These are phyloP conservation scores for Cladobotryum protrusum DNA, from an alignment of 2,329 filamentous ascomycete species.

Conservation along the genomic window DNA sequence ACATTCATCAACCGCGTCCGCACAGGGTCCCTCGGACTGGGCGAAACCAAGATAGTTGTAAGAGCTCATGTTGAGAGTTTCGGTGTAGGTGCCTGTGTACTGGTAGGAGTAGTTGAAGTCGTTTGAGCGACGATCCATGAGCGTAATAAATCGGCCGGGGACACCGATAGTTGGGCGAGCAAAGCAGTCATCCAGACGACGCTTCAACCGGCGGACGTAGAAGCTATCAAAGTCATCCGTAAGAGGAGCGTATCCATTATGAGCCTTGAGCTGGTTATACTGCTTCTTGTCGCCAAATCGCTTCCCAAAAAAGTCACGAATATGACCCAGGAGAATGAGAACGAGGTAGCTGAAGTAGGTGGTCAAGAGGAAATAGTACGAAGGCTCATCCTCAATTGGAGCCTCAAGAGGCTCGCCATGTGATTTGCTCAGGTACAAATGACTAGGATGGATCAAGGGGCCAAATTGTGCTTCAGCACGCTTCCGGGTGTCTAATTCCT, in stretches of 20 bases:
- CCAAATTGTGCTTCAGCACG: conserved; percentile 87
- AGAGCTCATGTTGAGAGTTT: conserved; percentile 97
- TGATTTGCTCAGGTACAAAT: conserved; percentile 86
- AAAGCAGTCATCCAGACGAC: conserved; percentile 95
- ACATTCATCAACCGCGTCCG: conserved; percentile 81
- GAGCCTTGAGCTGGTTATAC: conserved; percentile 75
- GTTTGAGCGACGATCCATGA: conserved; percentile 83
- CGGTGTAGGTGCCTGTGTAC: conserved; percentile 81
- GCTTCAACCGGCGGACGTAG: conserved; percentile 86
- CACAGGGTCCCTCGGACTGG: conserved; percentile 93
- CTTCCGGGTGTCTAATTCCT: conserved; percentile 69
- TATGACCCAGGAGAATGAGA: conserved; percentile 89
- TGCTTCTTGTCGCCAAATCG: conserved; percentile 76
- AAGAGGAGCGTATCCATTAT: conserved; percentile 87
- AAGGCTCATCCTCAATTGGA: conserved; percentile 88
- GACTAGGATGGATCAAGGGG: conserved; percentile 70
- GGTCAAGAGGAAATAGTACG: conserved; percentile 93
- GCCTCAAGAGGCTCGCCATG: conserved; percentile 72
- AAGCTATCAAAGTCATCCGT: conserved; percentile 99
- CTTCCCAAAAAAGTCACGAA: conserved; percentile 97
- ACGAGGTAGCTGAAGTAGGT: conserved; percentile 98
- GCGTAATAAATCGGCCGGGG: conserved; percentile 85
- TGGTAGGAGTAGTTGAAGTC: conserved; percentile 90
- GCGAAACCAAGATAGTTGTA: conserved; percentile 99
- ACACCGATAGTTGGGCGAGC: conserved; percentile 88